These are phyloP conservation scores for Chlamydomonas reinhardtii DNA, from an alignment of 163 green algal genomes.

Conservation along the genomic window DNA sequence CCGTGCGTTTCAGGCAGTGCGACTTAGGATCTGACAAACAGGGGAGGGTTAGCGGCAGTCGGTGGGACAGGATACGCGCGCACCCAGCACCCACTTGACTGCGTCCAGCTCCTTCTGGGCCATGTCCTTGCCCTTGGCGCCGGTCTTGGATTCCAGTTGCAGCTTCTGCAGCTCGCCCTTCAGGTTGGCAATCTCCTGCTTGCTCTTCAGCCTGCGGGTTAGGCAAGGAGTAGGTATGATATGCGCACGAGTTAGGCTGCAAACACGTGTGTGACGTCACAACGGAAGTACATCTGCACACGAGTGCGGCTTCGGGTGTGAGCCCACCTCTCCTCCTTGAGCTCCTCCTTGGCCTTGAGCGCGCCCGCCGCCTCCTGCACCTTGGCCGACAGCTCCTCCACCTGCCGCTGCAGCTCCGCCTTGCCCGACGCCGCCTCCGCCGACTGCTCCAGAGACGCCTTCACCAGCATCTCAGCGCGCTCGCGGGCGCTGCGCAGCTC, in stretches of 20 bases:
- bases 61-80: too few species aligned
- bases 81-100: slow-evolving; percentile 56
- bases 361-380: slow-evolving; percentile 71
- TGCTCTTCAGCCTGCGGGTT: slow-evolving; percentile 39
- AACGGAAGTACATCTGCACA: too few species aligned
- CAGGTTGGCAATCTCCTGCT: slow-evolving; percentile 77
- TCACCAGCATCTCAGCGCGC: slow-evolving; percentile 50
- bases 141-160: slow-evolving; percentile 75
- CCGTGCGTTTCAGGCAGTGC: too few species aligned
- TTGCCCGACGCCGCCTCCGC: neutral
- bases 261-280: too few species aligned
- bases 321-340: slow-evolving; percentile 65
- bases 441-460: slow-evolving; percentile 60
- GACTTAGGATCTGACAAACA: too few species aligned
- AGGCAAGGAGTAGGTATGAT: neutral
- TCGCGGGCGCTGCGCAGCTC: slow-evolving; percentile 25
- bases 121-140: slow-evolving; percentile 74
- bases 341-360: slow-evolving; percentile 81
- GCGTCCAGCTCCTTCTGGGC: slow-evolving; percentile 81
- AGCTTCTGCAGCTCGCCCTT: slow-evolving; percentile 75
- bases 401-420: slow-evolving; percentile 47
- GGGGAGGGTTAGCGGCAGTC: too few species aligned
- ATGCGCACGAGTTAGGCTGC: too few species aligned
- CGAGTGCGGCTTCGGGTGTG: too few species aligned
- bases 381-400: slow-evolving; percentile 70